Evolutionary conservation across 306 rosid genomes (phyloP), one percentile per base, ranked within the genome.

Genomic region (Inga laurina): DNA sequence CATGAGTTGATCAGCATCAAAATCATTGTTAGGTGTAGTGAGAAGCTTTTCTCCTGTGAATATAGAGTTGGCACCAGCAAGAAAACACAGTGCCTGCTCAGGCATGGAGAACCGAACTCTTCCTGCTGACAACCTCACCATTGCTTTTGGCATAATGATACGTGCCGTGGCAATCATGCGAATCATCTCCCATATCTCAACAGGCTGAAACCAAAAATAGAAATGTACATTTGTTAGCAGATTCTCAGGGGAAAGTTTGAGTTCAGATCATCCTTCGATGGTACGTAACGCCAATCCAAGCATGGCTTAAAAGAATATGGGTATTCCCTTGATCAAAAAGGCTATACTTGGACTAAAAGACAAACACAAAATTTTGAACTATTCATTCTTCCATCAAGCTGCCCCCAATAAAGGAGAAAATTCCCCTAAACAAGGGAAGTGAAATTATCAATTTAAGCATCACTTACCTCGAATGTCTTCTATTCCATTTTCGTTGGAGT

Each of bases 171-270:
- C 96, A 75, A 96, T 96, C 99, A 96, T 96, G 46, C 99, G 93
- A 70, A 96, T 86, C 99, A 96, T 96, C 92, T 93, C 99, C 99
- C 98, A 93, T 84, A 96, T 92, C 82, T 96, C 98, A 90, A 96
- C 97, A 12, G 99, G 99, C 99, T 96, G 89, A 74, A 87, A 66
- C 78, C 41, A 59, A 64, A 39, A 32, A 68, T 22, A 52, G 61
- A 79, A 27, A 82, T 2, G 57, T 69, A 61, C 79, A 77, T 81
- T 49, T 44, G 45, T 48, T n/a, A 61, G 70, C 41, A 64, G 46
- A 72, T 76, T 30, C 72, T 34, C 10, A 24, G 64, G 48, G 27
- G 34, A 0, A 51, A n/a, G 32, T 32, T 65, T 18, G 16, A 67
- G 73, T 78, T 54, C 66, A 59, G 48, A 52, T 73, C 72, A 62